These are phyloP conservation scores for Pyrus hybrid DNA, from an alignment of 331 rosid species.

Conservation along the genomic window DNA sequence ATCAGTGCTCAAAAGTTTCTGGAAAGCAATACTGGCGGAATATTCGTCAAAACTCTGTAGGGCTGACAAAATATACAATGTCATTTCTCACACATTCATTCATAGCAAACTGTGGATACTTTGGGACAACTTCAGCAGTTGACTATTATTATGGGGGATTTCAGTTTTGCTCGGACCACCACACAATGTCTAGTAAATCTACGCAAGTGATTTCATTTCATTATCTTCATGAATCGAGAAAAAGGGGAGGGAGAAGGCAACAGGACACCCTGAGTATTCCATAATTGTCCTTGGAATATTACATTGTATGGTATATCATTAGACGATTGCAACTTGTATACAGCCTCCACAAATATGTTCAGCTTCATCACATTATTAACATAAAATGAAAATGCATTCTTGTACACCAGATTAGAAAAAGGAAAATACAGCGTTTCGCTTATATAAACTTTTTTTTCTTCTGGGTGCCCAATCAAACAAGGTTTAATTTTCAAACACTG, in stretches of 20 bases:
- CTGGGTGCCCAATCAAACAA: neutral
- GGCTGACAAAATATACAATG: neutral
- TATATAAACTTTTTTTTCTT: neutral
- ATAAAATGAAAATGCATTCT: neutral
- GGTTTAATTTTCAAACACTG: conserved; percentile 9
- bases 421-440: neutral
- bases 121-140: neutral
- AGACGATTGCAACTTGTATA: neutral
- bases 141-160: neutral
- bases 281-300: neutral
- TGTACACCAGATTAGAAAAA: neutral
- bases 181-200: neutral
- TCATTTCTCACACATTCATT: neutral
- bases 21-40: neutral
- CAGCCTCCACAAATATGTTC: neutral
- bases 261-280: neutral
- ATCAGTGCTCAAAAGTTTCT: conserved; percentile 10
- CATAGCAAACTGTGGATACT: neutral
- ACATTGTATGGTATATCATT: neutral
- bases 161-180: neutral
- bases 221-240: neutral
- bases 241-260: neutral
- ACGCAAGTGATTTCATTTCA: neutral
- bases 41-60: neutral
- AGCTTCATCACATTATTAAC: neutral